Base-by-base conservation (phyloP, 2,329 filamentous ascomycete species). In the Stachybotrys chartarum region DNA sequence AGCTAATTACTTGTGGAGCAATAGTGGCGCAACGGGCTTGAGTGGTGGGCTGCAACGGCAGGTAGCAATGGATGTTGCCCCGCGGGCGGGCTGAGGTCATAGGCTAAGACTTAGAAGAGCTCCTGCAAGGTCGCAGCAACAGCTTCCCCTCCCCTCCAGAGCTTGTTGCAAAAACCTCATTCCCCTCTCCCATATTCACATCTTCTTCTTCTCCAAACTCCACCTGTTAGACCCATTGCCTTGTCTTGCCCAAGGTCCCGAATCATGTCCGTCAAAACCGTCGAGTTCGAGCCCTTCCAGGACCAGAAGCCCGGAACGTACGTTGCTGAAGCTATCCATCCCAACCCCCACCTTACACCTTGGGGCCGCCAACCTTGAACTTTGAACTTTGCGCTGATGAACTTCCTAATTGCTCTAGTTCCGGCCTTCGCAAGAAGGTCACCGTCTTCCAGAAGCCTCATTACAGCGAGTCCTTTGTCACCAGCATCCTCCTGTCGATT, bases 221-320 rank as follows among this genome's bases (percentile, higher is more conserved):
- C 51, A 57, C 24, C 44, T 52, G 44, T 30, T 55, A 50, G 53
- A 64, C 54, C 42, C 24, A 44, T 12, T 56, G 56, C 5, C n/a
- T 44, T 14, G 18, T 47, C 10, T n/a, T 12, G 18, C 54, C 60
- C 11, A 47, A 47, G 18, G 14, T 14, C 10, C 8, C 10, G 8
- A 69, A 81, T 61, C 68, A 94, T 96, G 91, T 75, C 77, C 62
- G 70, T 80, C 74, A 82, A 90, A 75, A 90, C 87, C 54, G 89
- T 97, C 68, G 83, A 88, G 64, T 85, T 96, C 73, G 85, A 85
- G 73, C 84, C 92, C 58, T 97, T 94, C 75, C 82, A 87, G 61
- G 94, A 97, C 82, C 94, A 99, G 83, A 99, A 99, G 83, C 91
- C 93, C 61, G 93, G 93, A 83, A 97, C 93, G 93, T 97, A 85